A percentile compares a stretch with the other conserved stretches of the same genome.
Evolutionary conservation across 2,329 filamentous ascomycete genomes (phyloP).

Genomic region (Diaporthe ampelina): DNA sequence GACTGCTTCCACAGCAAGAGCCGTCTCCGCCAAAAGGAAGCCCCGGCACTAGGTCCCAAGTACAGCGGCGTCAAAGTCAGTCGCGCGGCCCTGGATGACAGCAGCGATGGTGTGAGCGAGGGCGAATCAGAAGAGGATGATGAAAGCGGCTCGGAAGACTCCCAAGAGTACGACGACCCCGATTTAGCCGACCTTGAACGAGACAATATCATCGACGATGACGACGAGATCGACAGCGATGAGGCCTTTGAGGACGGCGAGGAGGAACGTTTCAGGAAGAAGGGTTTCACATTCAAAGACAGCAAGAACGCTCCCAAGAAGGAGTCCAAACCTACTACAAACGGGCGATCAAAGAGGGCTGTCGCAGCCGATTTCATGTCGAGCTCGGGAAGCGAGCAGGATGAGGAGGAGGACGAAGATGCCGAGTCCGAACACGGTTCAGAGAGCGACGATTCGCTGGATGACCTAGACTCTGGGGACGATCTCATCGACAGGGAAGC

Average conservation of each 20-base stretch:
- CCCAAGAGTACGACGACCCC: slow-evolving; percentile 65
- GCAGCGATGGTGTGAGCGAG: slow-evolving; percentile 64
- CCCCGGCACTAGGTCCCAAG: slow-evolving; percentile 78
- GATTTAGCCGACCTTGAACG: slow-evolving; percentile 67
- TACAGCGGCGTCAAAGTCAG: slow-evolving; percentile 85
- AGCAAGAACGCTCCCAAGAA: slow-evolving; percentile 57
- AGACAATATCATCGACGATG: slow-evolving; percentile 68
- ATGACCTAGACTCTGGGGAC: slow-evolving; percentile 41
- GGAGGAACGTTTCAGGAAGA: slow-evolving; percentile 78
- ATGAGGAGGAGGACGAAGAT: slow-evolving; percentile 54
- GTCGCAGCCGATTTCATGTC: slow-evolving; percentile 72
- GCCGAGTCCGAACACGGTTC: slow-evolving; percentile 51
- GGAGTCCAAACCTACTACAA: slow-evolving; percentile 49
- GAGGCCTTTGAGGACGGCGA: slow-evolving; percentile 87
- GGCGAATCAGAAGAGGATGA: slow-evolving; percentile 59
- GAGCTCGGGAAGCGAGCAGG: slow-evolving; percentile 48
- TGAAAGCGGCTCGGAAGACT: slow-evolving; percentile 47
- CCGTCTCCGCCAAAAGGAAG: slow-evolving; percentile 82
- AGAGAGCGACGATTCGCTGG: slow-evolving; percentile 44
- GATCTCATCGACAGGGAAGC: slow-evolving; percentile 46
- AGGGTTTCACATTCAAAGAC: slow-evolving; percentile 74
- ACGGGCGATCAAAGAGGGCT: slow-evolving; percentile 53
- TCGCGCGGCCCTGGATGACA: slow-evolving; percentile 74
- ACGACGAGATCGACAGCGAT: slow-evolving; percentile 72
- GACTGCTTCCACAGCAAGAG: slow-evolving; percentile 72